Conservation (phyloP, 192 early-diverging fungal genomes). For the Coemansia sp. region DNA sequence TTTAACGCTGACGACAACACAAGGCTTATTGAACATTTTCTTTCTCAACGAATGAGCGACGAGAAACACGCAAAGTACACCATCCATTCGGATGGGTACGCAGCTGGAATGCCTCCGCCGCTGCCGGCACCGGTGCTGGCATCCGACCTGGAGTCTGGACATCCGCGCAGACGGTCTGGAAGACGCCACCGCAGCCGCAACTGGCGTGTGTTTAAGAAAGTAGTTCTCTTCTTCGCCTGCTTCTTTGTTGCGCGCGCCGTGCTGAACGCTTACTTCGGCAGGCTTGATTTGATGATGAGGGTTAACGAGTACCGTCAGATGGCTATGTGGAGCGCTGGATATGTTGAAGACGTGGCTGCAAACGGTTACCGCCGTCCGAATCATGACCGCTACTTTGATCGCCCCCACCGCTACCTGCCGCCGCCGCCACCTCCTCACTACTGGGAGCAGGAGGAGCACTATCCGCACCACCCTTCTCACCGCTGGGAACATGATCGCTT, state of each 20-base stretch:
- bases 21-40: not conserved
- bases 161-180: constrained; percentile 11
- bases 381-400: constrained; percentile 1
- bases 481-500: not conserved
- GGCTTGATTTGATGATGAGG: not conserved
- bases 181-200: constrained; percentile 9
- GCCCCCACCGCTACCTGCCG: not conserved
- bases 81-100: constrained; percentile 25
- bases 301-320: not conserved
- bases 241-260: not conserved
- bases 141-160: constrained; percentile 38
- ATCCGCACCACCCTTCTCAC: constrained; percentile 10
- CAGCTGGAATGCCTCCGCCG: constrained; percentile 8
- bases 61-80: constrained; percentile 36
- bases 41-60: constrained; percentile 32
- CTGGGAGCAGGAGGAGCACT: not conserved
- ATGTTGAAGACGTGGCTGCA: not conserved
- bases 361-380: not conserved
- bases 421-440: not conserved
- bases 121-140: constrained; percentile 3
- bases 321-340: not conserved
- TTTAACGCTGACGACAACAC: not conserved
- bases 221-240: not conserved
- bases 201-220: not conserved
- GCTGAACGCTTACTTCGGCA: not conserved